Conservation (phyloP, 1,284 basidiomycete genomes). For the Ustilago shanxiensis region DNA sequence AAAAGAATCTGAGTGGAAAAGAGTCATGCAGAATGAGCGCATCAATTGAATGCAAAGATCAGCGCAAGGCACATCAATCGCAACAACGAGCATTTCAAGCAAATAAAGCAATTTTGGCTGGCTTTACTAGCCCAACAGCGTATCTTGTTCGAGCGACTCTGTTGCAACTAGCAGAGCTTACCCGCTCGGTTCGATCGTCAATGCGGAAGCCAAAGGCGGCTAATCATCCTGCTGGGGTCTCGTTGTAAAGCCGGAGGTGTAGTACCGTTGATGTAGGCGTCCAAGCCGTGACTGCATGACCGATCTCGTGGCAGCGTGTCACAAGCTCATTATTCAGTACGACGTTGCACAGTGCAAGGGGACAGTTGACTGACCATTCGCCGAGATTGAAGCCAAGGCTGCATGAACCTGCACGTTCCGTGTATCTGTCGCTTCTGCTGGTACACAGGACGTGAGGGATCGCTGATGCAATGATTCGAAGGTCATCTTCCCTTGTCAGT, state of each 20-base stretch:
- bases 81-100: neutral
- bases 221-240: neutral
- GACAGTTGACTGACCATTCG: neutral
- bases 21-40: conserved; percentile 29
- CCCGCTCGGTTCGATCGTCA: conserved; percentile 2
- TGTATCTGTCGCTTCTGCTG: neutral
- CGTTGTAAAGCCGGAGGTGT: too few relatives aligned
- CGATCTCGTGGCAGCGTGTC: too few relatives aligned
- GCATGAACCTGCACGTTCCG: conserved; percentile 11
- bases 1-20: neutral
- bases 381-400: neutral
- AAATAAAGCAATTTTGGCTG: too few relatives aligned
- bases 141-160: too few relatives aligned
- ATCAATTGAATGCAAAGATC: conserved; percentile 15
- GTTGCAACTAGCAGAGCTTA: too few relatives aligned
- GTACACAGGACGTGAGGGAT: too few relatives aligned
- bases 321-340: too few relatives aligned
- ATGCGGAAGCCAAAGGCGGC: neutral
- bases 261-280: too few relatives aligned
- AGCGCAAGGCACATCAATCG: conserved; percentile 12
- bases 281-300: too few relatives aligned
- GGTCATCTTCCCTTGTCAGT: neutral
- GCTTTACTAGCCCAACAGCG: too few relatives aligned
- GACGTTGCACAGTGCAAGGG: neutral
- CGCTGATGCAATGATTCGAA: neutral